phyloP scores from a whole-genome alignment of 148 eudicot genomes.

The Gaultheria prostrata region DNA sequence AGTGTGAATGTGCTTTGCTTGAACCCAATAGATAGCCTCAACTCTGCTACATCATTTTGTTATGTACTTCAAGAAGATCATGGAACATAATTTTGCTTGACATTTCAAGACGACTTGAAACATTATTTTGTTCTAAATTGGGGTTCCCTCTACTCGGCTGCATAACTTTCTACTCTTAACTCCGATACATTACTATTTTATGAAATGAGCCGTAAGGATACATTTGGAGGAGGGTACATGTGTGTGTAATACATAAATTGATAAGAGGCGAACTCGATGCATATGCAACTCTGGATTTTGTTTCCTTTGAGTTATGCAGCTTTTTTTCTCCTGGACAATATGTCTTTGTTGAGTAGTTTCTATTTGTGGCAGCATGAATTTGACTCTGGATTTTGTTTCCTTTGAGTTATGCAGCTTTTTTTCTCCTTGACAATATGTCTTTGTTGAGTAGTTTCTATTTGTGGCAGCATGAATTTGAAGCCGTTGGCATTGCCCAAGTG shows the following conservation, averaged over 20 bases:
- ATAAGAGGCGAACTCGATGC: not conserved
- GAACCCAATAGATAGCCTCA: not conserved
- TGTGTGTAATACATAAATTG: not conserved
- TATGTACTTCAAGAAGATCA: not conserved
- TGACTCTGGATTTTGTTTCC: too few species aligned
- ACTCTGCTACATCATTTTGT: too few species aligned
- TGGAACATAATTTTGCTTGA: not conserved
- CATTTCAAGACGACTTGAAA: not conserved
- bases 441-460: not conserved
- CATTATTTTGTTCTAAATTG: not conserved
- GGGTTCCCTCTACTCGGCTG: not conserved
- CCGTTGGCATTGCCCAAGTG: constrained; percentile 45
- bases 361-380: too few species aligned
- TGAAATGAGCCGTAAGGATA: not conserved
- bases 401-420: too few species aligned
- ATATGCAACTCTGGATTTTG: not conserved
- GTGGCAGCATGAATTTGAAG: constrained; percentile 41
- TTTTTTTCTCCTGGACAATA: too few species aligned
- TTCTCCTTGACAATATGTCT: too few species aligned
- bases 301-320: too few species aligned
- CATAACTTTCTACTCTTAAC: not conserved
- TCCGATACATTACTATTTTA: not conserved
- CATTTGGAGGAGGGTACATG: not conserved
- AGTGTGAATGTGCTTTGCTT: not conserved
- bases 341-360: too few species aligned